Evolutionary conservation across 192 early-diverging fungal species (phyloP), one percentile per base, ranked within the genome.

Genomic region (Mortierella antarctica): DNA sequence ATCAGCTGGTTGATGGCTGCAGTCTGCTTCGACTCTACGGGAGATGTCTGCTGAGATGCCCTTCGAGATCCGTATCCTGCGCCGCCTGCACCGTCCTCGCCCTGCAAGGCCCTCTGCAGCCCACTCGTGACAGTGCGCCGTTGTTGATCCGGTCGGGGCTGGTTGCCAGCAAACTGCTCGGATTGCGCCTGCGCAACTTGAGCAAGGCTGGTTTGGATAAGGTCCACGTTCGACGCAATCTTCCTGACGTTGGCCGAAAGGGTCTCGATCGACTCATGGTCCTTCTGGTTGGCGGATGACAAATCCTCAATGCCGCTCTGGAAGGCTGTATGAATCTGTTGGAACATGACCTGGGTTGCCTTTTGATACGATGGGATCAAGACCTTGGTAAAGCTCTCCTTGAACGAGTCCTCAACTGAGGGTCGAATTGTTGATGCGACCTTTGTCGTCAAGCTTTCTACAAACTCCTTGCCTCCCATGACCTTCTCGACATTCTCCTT

Each of bases 321-420:
- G 56, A 86, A 82, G 13, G 83, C 83, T 0, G 64, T 12, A 39
- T 82, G 68, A 23, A 86, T 86, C 65, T 86, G 85, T 21, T 79
- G 70, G 65, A 86, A 86, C 85, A 86, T 86, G 46, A 71, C 78
- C 15, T 75, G 79, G 4, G 85, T 86, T 10, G 85, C 83, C 53
- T 82, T 84, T 50, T 86, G 79, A 57, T 82, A 84, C n/a, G 83
- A 77, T 14, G 85, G 85, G 15, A 86, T 82, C 42, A 86, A 59
- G 18, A 84, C 56, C 48, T 69, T 74, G 20, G 73, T 63, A 52
- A 86, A 86, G 55, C 71, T 79, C 21, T 86, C 83, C 67, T 74
- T 84, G 60, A 84, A 86, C 8, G 70, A 84, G 14, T 82, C 74
- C 57, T 86, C 85, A 18, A 86, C 74, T 15, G 75, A 70, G 12